phyloP scores from a whole-genome alignment of 768 basidiomycete genomes.

The Lanmaoa pseudosensibilis region DNA sequence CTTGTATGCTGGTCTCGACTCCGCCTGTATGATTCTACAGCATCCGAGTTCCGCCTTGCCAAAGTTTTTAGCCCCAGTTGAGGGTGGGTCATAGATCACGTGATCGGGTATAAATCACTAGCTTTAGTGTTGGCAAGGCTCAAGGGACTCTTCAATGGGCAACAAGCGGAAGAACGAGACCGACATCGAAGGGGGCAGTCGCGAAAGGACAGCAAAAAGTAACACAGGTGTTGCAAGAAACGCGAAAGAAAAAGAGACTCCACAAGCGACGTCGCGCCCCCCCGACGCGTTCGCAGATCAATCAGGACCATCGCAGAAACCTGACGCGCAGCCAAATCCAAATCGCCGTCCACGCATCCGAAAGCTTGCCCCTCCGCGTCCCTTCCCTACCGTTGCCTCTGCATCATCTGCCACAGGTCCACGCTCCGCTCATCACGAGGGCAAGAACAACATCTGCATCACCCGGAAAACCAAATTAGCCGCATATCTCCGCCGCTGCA shows the following conservation, averaged over 20 bases:
- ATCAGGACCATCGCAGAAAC: slow-evolving; percentile 3
- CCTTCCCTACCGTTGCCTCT: slow-evolving; percentile 71
- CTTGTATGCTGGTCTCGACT: slow-evolving; percentile 2
- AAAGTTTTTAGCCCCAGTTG: slow-evolving; percentile 8
- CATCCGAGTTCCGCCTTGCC: slow-evolving; percentile 16
- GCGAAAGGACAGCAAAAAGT: slow-evolving; percentile 19
- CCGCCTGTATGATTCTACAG: background rate
- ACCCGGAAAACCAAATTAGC: slow-evolving; percentile 74
- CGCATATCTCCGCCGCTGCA: slow-evolving; percentile 76
- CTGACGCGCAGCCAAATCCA: slow-evolving; percentile 2
- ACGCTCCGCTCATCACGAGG: slow-evolving; percentile 73
- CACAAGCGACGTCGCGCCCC: background rate
- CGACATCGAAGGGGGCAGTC: background rate
- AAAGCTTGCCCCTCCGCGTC: slow-evolving; percentile 71
- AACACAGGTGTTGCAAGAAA: slow-evolving; percentile 1
- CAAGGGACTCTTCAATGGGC: slow-evolving; percentile 9
- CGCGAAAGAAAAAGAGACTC: background rate
- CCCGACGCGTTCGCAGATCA: slow-evolving; percentile 1
- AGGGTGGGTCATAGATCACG: slow-evolving; percentile 25
- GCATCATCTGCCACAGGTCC: slow-evolving; percentile 82
- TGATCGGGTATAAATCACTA: background rate
- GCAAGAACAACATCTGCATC: slow-evolving; percentile 78
- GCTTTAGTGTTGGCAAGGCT: too few species aligned
- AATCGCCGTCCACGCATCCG: slow-evolving; percentile 42
- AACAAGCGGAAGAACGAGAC: slow-evolving; percentile 25